Base-by-base conservation (phyloP, 305 asterid genomes). In the Fraxinus angustifolia region DNA sequence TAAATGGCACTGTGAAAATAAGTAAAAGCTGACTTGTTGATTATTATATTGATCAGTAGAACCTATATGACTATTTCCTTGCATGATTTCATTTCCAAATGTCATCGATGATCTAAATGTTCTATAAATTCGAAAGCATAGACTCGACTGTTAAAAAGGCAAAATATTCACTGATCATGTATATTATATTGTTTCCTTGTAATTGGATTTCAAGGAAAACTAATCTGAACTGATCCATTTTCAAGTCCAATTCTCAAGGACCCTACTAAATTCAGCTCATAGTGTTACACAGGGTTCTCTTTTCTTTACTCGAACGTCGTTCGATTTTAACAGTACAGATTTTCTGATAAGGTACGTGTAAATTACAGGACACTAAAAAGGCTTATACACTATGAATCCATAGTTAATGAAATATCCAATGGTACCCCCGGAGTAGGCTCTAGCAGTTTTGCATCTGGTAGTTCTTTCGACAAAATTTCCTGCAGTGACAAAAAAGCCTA, bases 371-470 rank as follows among this genome's bases (percentile, higher is more conserved):
- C 5, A 67, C 11, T 17, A 40, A 19, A 30, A 76, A 71, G 75
- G 34, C 40, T 76, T 31, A 6, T 65, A 36, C 74, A 75, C 34
- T 76, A 79, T 14, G 50, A 36, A 78, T 35, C 73, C 56, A 40
- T 65, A 31, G 87, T 78, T 19, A 78, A 42, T 65, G 91, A 82
- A 83, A 93, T 84, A 26, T 89, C 89, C 71, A 94, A 76, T 67
- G 98, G 94, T 38, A 88, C 88, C 28, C 98, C 97, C 7, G 95
- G 93, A 71, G 86, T 86, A 78, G 97, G 92, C 87, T 91, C 94
- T 7, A 91, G 82, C 48, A 94, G 89, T 78, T 84, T 83, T 35
- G 92, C 92, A 77, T 85, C 88, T 30, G 97, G 94, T 83, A 90
- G 31, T 85, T 93, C 94, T 88, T 87, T 91, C 42, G 60, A 71